Percentiles rank a stretch among this genome's conserved stretches.
These are phyloP conservation scores for Yarrowia osloensis DNA, from an alignment of 805 yeast genomes.

Conservation along the genomic window DNA sequence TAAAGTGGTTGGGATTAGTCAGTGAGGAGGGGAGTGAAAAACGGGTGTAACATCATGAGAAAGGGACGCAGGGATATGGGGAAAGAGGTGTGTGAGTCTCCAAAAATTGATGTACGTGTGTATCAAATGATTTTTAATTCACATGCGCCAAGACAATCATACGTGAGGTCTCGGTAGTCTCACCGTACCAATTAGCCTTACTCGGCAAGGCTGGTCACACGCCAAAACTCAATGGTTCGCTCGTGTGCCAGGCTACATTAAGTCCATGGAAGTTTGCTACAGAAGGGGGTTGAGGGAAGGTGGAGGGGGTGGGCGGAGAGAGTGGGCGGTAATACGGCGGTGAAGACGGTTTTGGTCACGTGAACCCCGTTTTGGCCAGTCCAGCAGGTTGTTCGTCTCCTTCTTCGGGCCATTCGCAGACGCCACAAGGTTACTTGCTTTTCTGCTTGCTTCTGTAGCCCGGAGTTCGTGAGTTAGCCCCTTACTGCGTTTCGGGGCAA, in stretches of 20 bases:
- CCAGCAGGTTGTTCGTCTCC: too few relatives aligned
- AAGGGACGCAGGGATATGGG: background rate
- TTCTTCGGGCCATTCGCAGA: too few relatives aligned
- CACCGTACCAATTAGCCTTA: background rate
- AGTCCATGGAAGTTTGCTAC: background rate
- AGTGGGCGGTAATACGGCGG: too few relatives aligned
- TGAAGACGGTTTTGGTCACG: too few relatives aligned
- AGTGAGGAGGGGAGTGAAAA: background rate
- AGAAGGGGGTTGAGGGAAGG: background rate
- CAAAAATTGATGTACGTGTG: too few relatives aligned
- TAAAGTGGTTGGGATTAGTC: background rate
- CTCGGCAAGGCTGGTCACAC: conserved; percentile 4
- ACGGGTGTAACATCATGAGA: too few relatives aligned
- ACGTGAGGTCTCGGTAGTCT: background rate
- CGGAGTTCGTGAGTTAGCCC: background rate
- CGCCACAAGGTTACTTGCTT: background rate
- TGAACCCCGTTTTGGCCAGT: too few relatives aligned
- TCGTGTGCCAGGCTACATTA: background rate
- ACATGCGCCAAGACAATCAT: too few relatives aligned
- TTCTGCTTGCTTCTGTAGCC: background rate
- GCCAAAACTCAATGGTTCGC: background rate
- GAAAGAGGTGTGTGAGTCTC: background rate
- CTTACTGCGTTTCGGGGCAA: background rate
- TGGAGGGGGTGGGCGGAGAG: background rate
- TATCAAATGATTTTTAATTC: too few relatives aligned